These are phyloP conservation scores for Xylaria hypoxylon DNA, from an alignment of 2,329 filamentous ascomycete genomes.

Conservation along the genomic window DNA sequence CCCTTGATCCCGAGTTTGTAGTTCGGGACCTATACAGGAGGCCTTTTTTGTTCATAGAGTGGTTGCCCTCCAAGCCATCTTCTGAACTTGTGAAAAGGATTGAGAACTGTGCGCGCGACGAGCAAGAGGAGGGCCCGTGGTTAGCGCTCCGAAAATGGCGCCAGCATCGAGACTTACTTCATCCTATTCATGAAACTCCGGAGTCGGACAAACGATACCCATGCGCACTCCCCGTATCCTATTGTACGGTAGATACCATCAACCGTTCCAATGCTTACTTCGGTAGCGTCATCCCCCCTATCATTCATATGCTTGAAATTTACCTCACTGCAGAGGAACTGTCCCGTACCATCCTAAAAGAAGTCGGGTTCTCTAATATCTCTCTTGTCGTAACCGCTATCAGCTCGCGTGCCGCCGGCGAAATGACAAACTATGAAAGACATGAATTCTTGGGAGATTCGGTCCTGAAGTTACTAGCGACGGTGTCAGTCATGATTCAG, in stretches of 20 bases:
- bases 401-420: conserved; percentile 70
- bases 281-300: conserved; percentile 75
- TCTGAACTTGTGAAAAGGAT: conserved; percentile 54
- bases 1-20: conserved; percentile 49
- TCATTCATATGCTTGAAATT: conserved; percentile 76
- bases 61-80: conserved; percentile 59
- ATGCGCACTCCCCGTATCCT: conserved; percentile 58
- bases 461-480: conserved; percentile 79
- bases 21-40: conserved; percentile 54
- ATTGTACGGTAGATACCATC: conserved; percentile 63
- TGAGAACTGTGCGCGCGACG: conserved; percentile 53
- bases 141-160: conserved; percentile 63
- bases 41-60: conserved; percentile 58
- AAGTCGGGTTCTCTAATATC: conserved; percentile 65
- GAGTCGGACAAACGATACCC: conserved; percentile 56
- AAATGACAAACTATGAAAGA: conserved; percentile 78
- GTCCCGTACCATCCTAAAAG: conserved; percentile 63
- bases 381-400: conserved; percentile 75
- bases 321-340: conserved; percentile 72
- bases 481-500: conserved; percentile 70
- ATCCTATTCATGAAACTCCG: conserved; percentile 47
- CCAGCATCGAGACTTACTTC: conserved; percentile 70
- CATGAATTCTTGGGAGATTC: conserved; percentile 90
- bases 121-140: conserved; percentile 61
- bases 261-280: conserved; percentile 60